phyloP scores from a whole-genome alignment of 768 basidiomycete species.

The Trametes punicea region DNA sequence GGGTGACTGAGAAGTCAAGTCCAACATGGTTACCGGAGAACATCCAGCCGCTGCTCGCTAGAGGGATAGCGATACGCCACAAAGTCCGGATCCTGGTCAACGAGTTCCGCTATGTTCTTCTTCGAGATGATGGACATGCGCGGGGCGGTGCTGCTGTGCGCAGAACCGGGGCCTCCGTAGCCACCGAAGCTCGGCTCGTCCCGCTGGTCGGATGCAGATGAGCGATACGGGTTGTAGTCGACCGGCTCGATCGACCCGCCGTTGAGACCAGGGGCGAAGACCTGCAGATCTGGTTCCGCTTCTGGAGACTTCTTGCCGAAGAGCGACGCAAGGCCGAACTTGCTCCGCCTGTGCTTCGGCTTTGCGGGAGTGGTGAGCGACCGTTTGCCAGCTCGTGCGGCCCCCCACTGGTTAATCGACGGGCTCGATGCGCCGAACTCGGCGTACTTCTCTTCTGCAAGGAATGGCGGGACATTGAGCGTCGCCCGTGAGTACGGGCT shows the following conservation, averaged over 20 bases:
- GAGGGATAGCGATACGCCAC: constrained; percentile 88
- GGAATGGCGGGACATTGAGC: constrained; percentile 24
- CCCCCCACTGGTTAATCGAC: constrained; percentile 42
- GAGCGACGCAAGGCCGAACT: constrained; percentile 64
- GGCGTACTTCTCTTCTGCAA: constrained; percentile 45
- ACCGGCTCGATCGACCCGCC: constrained; percentile 3
- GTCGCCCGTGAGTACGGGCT: constrained; percentile 15
- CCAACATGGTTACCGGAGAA: constrained; percentile 41
- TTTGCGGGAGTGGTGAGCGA: constrained; percentile 19
- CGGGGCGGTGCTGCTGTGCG: constrained; percentile 45
- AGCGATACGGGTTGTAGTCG: constrained; percentile 24
- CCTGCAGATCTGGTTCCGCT: constrained; percentile 1
- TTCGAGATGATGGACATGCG: constrained; percentile 64
- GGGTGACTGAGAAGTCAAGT: neutral
- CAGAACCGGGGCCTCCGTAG: constrained; percentile 48
- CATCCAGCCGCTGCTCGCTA: constrained; percentile 62
- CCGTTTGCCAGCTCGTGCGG: constrained; percentile 9
- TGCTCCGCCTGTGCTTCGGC: constrained; percentile 63
- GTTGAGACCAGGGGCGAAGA: constrained; percentile 1
- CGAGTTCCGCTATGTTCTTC: constrained; percentile 72
- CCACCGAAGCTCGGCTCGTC: constrained; percentile 48
- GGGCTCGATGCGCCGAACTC: constrained; percentile 71
- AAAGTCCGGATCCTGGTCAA: constrained; percentile 83
- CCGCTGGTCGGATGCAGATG: constrained; percentile 32
- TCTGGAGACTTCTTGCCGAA: constrained; percentile 51